A percentile compares a stretch with the other conserved stretches of the same genome.
These are phyloP conservation scores for Torrubiellomyces zombiae DNA, from an alignment of 2,329 filamentous ascomycete genomes.

Conservation along the genomic window DNA sequence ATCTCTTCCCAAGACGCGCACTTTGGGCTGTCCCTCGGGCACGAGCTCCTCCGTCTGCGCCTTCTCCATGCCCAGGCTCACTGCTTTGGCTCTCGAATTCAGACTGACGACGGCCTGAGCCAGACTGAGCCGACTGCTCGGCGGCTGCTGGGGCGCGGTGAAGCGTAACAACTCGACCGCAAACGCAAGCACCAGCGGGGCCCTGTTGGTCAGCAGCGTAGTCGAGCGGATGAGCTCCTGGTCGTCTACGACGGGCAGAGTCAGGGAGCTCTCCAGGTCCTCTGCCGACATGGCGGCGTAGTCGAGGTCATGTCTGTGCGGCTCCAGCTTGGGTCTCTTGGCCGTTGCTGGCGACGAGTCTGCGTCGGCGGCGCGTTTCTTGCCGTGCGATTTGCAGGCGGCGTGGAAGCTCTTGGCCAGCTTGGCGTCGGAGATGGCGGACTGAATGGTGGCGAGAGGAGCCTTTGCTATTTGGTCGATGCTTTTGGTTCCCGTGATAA, in stretches of 20 bases:
- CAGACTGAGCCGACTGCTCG: slow-evolving; percentile 68
- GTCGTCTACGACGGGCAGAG: slow-evolving; percentile 37
- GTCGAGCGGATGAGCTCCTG: slow-evolving; percentile 43
- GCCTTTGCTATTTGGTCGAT: slow-evolving; percentile 38
- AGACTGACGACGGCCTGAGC: slow-evolving; percentile 72
- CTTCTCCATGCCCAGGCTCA: slow-evolving; percentile 54
- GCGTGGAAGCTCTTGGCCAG: slow-evolving; percentile 32
- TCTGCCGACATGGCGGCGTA: slow-evolving; percentile 29
- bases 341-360: slow-evolving; percentile 5
- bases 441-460: slow-evolving; percentile 24
- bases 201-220: slow-evolving; percentile 57
- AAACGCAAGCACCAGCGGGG: slow-evolving; percentile 70
- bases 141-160: slow-evolving; percentile 73
- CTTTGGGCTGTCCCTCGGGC: slow-evolving; percentile 57
- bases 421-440: slow-evolving; percentile 30
- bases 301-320: slow-evolving; percentile 18
- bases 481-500: too few species aligned
- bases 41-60: slow-evolving; percentile 53
- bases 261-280: slow-evolving; percentile 45
- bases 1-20: slow-evolving; percentile 57
- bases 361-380: slow-evolving; percentile 17
- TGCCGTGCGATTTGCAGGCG: slow-evolving; percentile 36
- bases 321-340: slow-evolving; percentile 18
- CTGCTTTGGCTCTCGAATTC: slow-evolving; percentile 63
- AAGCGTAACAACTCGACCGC: slow-evolving; percentile 55